Evolutionary conservation across 371 early-diverging fungal species (phyloP), one percentile per base, ranked within the genome.

Genomic region (Coelomomyces lativittatus): DNA sequence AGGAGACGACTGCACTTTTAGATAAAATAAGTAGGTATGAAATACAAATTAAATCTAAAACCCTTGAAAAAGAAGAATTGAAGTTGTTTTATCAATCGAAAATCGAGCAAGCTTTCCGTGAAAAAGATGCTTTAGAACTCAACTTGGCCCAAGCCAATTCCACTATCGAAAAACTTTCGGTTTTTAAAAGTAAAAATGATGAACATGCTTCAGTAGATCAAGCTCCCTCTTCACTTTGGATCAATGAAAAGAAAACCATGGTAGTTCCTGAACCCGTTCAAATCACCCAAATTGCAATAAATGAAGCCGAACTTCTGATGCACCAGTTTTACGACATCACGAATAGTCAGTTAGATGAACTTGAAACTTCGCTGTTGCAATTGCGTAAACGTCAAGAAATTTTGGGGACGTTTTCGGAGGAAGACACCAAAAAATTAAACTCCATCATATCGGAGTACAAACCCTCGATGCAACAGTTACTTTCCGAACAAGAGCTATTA

Each of bases 331-430:
- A 44, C 47, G 47, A 46, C 24, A 39, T 39, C 43, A 6, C 24
- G 17, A 46, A 46, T 29, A 15, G 14, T 23, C 47, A 46, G 19
- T 9, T 46, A 10, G 47, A 46, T 41, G 47, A 46, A 19, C 40
- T 37, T 21, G 47, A 46, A 21, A 19, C 19, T 25, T 9, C 11
- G 11, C 23, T 46, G 8, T 10, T 39, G 11, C 47, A 46, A 30
- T 19, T 37, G 8, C 39, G 40, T 19, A 46, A 46, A 25, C 32
- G 40, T 28, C 47, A 37, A 25, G 39, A 46, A n/a, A 46, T 46
- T 19, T 25, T 46, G n/a, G 46, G 46, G 15, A 10, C 12, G 12
- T 15, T 11, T 15, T 15, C 45, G 2, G 45, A 46, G 14, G 31
- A 46, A 6, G 47, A 46, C 47, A 14, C 21, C 6, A 47, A 36